Percentiles rank a stretch among this genome's conserved stretches.
These are phyloP conservation scores for Balansia obtecta DNA, from an alignment of 2,329 filamentous ascomycete species.

Conservation along the genomic window DNA sequence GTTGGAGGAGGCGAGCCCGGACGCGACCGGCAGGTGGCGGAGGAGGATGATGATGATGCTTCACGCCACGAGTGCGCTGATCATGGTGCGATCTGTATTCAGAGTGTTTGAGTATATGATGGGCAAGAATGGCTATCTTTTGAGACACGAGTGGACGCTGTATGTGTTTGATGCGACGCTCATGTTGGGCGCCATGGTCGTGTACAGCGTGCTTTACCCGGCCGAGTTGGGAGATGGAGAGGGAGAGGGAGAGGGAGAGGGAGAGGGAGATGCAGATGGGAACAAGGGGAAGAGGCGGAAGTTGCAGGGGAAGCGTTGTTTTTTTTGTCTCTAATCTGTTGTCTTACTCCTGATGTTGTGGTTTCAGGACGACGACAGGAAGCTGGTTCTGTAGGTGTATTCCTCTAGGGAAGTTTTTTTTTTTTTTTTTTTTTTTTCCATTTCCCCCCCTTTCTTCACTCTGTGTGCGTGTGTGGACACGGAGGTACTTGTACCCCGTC, in stretches of 20 bases:
- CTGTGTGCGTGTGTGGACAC: no score
- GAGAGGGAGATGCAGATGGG: no score
- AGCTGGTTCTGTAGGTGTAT: no score
- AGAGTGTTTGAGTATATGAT: slow-evolving; percentile 35
- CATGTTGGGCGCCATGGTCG: slow-evolving; percentile 12
- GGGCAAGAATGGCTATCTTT: slow-evolving; percentile 26
- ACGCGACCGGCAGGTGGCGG: slow-evolving; percentile 16
- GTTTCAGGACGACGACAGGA: no score
- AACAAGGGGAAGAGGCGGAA: background rate
- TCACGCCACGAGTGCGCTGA: slow-evolving; percentile 25
- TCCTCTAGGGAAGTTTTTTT: no score
- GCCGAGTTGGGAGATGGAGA: slow-evolving; percentile 2
- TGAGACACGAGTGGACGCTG: slow-evolving; percentile 28
- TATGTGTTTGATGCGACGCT: slow-evolving; percentile 28
- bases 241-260: slow-evolving; percentile 5
- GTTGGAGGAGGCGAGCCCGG: slow-evolving; percentile 5
- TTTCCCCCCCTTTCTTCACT: no score
- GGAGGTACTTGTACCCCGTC: no score
- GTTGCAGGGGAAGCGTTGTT: background rate
- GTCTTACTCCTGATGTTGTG: no score
- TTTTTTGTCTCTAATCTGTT: no score
- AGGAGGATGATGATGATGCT: slow-evolving; percentile 23
- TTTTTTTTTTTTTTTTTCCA: no score
- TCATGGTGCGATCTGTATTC: slow-evolving; percentile 31
- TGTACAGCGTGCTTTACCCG: slow-evolving; percentile 13